Evolutionary conservation across 257 asterid genomes (phyloP), one percentile per base, ranked within the genome.

Genomic region (Plantago ovata): DNA sequence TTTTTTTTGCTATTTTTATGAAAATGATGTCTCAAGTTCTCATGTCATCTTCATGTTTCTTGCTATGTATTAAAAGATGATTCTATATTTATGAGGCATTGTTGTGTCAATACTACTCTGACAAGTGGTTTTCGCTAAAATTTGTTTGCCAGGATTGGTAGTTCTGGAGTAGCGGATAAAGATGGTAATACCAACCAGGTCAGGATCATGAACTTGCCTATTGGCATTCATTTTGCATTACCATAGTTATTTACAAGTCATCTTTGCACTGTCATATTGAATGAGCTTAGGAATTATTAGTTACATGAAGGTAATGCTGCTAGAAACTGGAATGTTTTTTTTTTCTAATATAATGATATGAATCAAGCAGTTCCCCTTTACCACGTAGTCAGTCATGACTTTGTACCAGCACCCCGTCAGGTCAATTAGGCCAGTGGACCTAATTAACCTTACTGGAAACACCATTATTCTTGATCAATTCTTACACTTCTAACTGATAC

Each of bases 151-250:
- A 77, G 79, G 81, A 55, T 54, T 47, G 52, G 60, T 0, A 38
- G 45, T 56, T 42, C 42, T 49, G 62, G 63, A 38, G 52, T 64
- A 62, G 72, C 76, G 38, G 79, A 52, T 24, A 41, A 32, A n/a
- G 78, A 72, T 40, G 84, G 66, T 61, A 77, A 71, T 60, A 57
- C 65, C 53, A 63, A 58, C 47, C 87, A 75, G 87, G 87, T 77
- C 69, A 77, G 71, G 43, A 62, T 65, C 51, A 24, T 47, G 38
- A 45, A 58, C 43, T 33, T 56, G 38, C 22, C n/a, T n/a, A n/a
- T n/a, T 1, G 0, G 36, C 7, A 28, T 56, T 59, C 36, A 43
- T 50, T 67, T 54, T 53, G 49, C 53, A 22, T 9, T 38, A 12
- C 38, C 7, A 33, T 14, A 50, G 10, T 19, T 2, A 1, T 20